Evolutionary conservation across 2,329 filamentous ascomycete species (phyloP).

Genomic region (Pseudocercospora musae): DNA sequence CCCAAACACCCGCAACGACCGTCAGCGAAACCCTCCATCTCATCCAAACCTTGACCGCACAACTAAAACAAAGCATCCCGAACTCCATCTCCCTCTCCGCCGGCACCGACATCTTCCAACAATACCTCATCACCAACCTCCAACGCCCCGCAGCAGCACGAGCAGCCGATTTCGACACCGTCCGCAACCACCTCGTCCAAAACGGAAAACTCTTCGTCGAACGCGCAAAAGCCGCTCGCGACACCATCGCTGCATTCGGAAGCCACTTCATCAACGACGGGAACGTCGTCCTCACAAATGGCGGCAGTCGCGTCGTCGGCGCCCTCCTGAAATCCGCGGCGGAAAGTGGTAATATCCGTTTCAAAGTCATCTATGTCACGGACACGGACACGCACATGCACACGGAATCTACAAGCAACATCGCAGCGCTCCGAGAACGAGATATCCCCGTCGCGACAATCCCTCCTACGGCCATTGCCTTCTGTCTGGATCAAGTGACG

Average conservation of each 20-base stretch:
- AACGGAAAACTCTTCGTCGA: constrained; percentile 85
- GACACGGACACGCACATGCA: no score
- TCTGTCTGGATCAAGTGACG: constrained; percentile 72
- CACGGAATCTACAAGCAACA: constrained; percentile 67
- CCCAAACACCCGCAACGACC: constrained; percentile 74
- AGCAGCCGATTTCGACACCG: constrained; percentile 73
- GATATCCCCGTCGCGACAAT: constrained; percentile 84
- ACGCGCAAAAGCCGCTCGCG: constrained; percentile 78
- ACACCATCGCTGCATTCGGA: constrained; percentile 77
- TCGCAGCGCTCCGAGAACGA: constrained; percentile 65
- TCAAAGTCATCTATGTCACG: constrained; percentile 76
- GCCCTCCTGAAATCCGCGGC: constrained; percentile 72
- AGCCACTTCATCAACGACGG: constrained; percentile 75
- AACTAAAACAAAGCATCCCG: constrained; percentile 72
- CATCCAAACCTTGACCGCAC: constrained; percentile 70
- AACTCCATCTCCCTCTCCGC: constrained; percentile 92
- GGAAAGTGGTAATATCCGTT: constrained; percentile 64
- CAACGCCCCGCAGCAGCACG: constrained; percentile 47
- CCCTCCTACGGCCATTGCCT: constrained; percentile 70
- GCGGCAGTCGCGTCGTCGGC: constrained; percentile 79
- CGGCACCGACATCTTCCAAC: constrained; percentile 91
- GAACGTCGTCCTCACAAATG: constrained; percentile 82
- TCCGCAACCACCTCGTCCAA: constrained; percentile 76
- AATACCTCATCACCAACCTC: constrained; percentile 78
- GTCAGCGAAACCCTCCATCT: constrained; percentile 91